Evolutionary conservation across 1,139 yeast species (phyloP).

Genomic region (Blastobotrys elegans): DNA sequence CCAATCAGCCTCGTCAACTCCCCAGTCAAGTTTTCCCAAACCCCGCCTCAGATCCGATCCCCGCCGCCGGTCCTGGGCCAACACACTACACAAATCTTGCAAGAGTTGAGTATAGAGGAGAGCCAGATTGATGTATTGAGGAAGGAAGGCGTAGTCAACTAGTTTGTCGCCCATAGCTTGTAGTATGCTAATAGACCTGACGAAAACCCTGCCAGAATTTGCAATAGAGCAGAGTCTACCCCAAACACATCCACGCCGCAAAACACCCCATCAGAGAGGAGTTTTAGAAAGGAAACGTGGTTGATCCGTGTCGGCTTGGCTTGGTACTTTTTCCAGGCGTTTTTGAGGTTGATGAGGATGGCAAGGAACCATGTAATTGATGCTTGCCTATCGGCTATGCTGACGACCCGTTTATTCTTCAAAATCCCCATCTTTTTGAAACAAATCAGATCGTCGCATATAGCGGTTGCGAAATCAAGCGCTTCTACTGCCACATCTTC

Average conservation of each 20-base stretch:
- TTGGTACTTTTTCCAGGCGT: constrained; percentile 17
- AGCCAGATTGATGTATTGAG: constrained; percentile 21
- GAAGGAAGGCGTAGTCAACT: constrained; percentile 26
- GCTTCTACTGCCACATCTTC: constrained; percentile 16
- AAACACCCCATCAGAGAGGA: constrained; percentile 27
- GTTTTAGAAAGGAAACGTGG: constrained; percentile 22
- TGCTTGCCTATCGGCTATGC: constrained; percentile 27
- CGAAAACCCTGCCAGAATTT: constrained; percentile 26
- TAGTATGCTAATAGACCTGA: constrained; percentile 29
- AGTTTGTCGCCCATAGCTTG: constrained; percentile 24
- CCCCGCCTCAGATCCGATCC: constrained; percentile 35
- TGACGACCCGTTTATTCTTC: constrained; percentile 15
- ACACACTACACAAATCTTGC: constrained; percentile 31
- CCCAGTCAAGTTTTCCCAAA: constrained; percentile 39
- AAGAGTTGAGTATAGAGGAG: constrained; percentile 24
- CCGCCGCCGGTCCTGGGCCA: constrained; percentile 41
- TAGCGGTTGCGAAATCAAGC: constrained; percentile 28
- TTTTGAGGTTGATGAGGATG: constrained; percentile 23
- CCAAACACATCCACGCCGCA: constrained; percentile 29
- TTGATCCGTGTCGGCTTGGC: constrained; percentile 8
- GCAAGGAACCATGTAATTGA: constrained; percentile 28
- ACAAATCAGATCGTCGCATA: constrained; percentile 31
- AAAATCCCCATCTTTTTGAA: constrained; percentile 28
- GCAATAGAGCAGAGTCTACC: constrained; percentile 20
- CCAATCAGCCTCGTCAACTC: constrained; percentile 36